These are phyloP conservation scores for Stephania cephalantha DNA, from an alignment of 164 flowering plant genomes.

Conservation along the genomic window DNA sequence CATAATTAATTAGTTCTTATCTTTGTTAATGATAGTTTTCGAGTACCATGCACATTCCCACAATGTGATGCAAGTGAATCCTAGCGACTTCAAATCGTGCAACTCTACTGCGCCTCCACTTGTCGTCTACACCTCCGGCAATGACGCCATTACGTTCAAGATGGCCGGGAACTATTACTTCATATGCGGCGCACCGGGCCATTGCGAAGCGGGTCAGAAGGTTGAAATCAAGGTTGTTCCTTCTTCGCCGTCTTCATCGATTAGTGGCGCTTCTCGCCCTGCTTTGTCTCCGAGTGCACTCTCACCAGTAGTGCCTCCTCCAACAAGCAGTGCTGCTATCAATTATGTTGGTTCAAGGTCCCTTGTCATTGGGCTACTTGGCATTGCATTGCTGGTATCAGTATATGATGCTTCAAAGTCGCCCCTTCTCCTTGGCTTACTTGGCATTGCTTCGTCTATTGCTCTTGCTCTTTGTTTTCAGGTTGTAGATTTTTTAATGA, in stretches of 20 bases:
- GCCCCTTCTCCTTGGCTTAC: too few species aligned
- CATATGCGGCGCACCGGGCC: constrained; percentile 7
- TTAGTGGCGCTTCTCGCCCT: background rate
- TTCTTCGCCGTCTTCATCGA: background rate
- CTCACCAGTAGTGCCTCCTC: background rate
- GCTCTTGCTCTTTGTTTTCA: too few species aligned
- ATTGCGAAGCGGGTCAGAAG: constrained; percentile 5
- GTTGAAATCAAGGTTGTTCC: constrained; percentile 5
- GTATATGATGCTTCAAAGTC: too few species aligned
- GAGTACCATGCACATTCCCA: too few species aligned
- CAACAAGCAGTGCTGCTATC: background rate
- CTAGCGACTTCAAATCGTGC: background rate
- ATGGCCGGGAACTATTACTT: background rate
- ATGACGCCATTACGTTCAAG: constrained; percentile 6
- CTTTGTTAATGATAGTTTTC: too few species aligned
- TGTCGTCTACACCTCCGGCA: background rate
- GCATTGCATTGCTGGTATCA: too few species aligned
- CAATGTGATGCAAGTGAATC: too few species aligned
- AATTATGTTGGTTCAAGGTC: background rate
- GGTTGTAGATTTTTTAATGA: too few species aligned
- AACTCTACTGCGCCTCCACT: background rate
- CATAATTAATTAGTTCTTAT: too few species aligned
- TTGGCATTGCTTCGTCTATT: too few species aligned
- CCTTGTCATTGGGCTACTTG: background rate
- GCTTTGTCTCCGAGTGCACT: background rate